Conservation (phyloP, 805 yeast genomes). For the Candida ipomoeae region DNA sequence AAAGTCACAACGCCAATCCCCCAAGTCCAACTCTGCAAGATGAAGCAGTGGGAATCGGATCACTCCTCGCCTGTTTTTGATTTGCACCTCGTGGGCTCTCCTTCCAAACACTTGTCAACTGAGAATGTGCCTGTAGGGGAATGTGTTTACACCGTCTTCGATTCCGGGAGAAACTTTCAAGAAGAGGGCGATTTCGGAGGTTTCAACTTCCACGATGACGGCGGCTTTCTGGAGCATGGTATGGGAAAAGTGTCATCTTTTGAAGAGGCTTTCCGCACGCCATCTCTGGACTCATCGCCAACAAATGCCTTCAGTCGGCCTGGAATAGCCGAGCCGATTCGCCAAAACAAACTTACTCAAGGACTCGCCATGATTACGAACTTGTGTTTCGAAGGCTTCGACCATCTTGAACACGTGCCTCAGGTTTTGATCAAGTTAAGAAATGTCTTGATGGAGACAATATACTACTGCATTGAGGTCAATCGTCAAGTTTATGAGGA, state of each 20-base stretch:
- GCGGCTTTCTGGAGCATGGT: not conserved
- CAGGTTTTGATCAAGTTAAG: constrained; percentile 10
- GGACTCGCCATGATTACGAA: constrained; percentile 14
- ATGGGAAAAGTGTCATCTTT: not conserved
- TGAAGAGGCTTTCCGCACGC: too few relatives aligned
- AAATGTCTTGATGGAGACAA: constrained; percentile 11
- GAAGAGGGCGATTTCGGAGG: not conserved
- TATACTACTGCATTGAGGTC: constrained; percentile 12
- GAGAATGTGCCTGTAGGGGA: not conserved
- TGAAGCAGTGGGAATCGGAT: not conserved
- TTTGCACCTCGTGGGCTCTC: constrained; percentile 1
- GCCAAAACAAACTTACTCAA: constrained; percentile 5
- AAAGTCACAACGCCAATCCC: not conserved
- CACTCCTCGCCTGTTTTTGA: not conserved
- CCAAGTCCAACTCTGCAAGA: not conserved
- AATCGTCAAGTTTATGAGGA: constrained; percentile 12
- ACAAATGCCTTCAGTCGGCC: not conserved
- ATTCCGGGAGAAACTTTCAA: not conserved
- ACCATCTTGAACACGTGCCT: constrained; percentile 8
- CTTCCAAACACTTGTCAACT: not conserved
- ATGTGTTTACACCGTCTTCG: not conserved
- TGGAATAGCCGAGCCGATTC: not conserved
- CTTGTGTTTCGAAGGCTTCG: constrained; percentile 11
- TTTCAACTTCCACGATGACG: not conserved
- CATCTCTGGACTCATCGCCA: not conserved